Percentiles rank a stretch among this genome's conserved stretches.
Evolutionary conservation across 2,329 filamentous ascomycete species (phyloP).

Genomic region (Fusarium praegraminearum): DNA sequence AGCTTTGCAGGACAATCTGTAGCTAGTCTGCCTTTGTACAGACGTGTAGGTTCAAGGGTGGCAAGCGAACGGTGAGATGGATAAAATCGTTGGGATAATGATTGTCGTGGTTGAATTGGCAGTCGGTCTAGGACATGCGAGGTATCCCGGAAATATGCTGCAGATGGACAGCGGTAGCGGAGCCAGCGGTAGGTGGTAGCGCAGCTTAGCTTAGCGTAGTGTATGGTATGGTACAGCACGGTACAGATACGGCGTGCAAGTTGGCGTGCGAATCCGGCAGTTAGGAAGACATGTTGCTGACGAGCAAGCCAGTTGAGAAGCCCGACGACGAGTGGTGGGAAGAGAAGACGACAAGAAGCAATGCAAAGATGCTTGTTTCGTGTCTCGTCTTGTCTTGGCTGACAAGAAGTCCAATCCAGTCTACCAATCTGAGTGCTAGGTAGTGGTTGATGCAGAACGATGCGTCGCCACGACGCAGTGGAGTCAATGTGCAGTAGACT

Average conservation of each 20-base stretch:
- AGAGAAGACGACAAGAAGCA: background rate
- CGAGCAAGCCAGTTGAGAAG: constrained; percentile 24
- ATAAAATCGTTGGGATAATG: constrained; percentile 39
- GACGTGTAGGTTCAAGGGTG: constrained; percentile 40
- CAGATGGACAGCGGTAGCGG: constrained; percentile 32
- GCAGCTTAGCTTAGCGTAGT: background rate
- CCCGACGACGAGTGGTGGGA: constrained; percentile 8
- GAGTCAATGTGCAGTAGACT: constrained; percentile 43
- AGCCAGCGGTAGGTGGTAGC: constrained; percentile 7
- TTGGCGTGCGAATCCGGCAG: constrained; percentile 12
- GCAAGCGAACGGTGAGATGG: constrained; percentile 36
- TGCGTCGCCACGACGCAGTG: constrained; percentile 43
- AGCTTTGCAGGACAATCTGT: constrained; percentile 38
- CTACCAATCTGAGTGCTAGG: background rate
- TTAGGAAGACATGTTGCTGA: constrained; percentile 33
- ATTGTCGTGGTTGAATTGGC: constrained; percentile 35
- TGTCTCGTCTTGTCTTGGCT: constrained; percentile 22
- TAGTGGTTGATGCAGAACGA: constrained; percentile 35
- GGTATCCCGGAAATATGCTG: constrained; percentile 30
- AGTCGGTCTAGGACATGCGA: constrained; percentile 40
- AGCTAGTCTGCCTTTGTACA: constrained; percentile 23
- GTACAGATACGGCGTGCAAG: constrained; percentile 26
- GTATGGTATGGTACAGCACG: background rate
- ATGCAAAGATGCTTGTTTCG: constrained; percentile 12
- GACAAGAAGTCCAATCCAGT: background rate